Evolutionary conservation across 176 grass and related monocot species (phyloP).

Genomic region (Zoysia pacifica): DNA sequence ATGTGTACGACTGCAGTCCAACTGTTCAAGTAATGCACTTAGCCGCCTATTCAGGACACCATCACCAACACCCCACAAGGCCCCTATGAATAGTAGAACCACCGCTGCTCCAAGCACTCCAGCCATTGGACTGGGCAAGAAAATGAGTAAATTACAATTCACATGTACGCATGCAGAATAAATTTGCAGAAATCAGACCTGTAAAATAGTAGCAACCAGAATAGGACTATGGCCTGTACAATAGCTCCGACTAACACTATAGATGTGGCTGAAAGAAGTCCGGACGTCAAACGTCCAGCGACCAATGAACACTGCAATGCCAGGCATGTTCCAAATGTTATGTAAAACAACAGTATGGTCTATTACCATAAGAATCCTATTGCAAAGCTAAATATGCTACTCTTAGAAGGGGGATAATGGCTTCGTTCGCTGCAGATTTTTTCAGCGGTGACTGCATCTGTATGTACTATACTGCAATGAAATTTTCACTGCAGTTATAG

Average conservation of each 20-base stretch:
- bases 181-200: slow-evolving; percentile 50
- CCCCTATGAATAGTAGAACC: slow-evolving; percentile 70
- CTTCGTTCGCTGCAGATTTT: no score
- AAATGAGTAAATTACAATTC: slow-evolving; percentile 9
- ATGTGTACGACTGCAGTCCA: background rate
- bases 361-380: no score
- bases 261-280: slow-evolving; percentile 67
- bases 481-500: no score
- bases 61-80: slow-evolving; percentile 88
- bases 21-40: slow-evolving; percentile 70
- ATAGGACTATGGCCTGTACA: slow-evolving; percentile 79
- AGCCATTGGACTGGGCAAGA: slow-evolving; percentile 51
- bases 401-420: no score
- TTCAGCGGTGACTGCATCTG: no score
- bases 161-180: background rate
- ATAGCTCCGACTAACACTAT: slow-evolving; percentile 69
- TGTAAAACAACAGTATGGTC: background rate
- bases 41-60: slow-evolving; percentile 86
- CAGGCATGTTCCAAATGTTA: slow-evolving; percentile 25
- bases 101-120: slow-evolving; percentile 61
- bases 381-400: no score
- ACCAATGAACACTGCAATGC: slow-evolving; percentile 80
- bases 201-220: slow-evolving; percentile 87
- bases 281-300: slow-evolving; percentile 74
- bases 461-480: no score